Evolutionary conservation across 345 rosid species (phyloP).

Genomic region (Murraya paniculata): DNA sequence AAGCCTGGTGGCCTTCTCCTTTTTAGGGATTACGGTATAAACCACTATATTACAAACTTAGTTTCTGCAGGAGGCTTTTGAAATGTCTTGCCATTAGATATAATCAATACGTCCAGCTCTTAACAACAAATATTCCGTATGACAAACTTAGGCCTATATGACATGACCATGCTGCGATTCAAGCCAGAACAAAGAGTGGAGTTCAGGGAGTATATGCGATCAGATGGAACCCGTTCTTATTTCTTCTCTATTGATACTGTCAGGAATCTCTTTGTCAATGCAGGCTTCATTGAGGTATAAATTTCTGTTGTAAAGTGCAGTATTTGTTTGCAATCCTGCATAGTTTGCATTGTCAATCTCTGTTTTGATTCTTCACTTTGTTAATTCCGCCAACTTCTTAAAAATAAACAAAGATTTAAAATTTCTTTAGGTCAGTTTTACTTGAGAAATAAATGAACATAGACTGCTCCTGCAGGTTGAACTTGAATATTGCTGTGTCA

Average conservation of each 20-base stretch:
- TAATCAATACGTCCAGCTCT: neutral
- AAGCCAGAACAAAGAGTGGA: constrained; percentile 65
- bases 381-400: neutral
- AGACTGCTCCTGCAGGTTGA: constrained; percentile 50
- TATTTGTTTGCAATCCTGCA: neutral
- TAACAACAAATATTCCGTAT: constrained; percentile 20
- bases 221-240: constrained; percentile 85
- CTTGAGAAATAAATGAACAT: neutral
- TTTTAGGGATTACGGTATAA: constrained; percentile 84
- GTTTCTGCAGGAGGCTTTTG: neutral
- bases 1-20: constrained; percentile 80
- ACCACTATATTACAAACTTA: constrained; percentile 2
- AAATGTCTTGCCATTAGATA: neutral
- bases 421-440: neutral
- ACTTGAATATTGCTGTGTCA: constrained; percentile 81
- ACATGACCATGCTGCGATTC: constrained; percentile 92
- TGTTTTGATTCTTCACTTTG: neutral
- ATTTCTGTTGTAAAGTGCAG: neutral
- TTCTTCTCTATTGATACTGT: constrained; percentile 72
- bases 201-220: constrained; percentile 69
- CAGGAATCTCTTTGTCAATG: constrained; percentile 52
- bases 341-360: neutral
- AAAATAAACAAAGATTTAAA: neutral
- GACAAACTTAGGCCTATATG: constrained; percentile 69
- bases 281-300: constrained; percentile 77